phyloP scores from a whole-genome alignment of 2,329 filamentous ascomycete species.

The Claviceps sp. region DNA sequence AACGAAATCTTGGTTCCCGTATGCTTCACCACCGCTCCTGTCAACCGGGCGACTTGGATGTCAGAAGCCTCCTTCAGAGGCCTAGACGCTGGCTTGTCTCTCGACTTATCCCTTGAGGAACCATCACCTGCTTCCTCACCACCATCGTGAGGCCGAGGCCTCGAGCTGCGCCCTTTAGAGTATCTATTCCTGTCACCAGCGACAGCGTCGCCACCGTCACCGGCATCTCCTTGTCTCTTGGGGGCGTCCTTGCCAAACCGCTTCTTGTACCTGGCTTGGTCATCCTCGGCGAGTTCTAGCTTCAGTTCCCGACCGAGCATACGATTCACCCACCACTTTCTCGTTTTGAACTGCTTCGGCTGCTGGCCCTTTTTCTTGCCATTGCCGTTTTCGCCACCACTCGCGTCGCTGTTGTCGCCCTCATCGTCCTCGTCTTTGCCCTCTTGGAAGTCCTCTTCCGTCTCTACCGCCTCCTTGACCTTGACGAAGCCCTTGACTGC shows the following conservation, averaged over 20 bases:
- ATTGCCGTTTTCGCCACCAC: slow-evolving; percentile 9
- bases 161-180: slow-evolving; percentile 23
- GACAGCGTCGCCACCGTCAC: slow-evolving; percentile 3
- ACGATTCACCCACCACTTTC: slow-evolving; percentile 76
- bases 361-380: slow-evolving; percentile 26
- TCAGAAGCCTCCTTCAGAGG: slow-evolving; percentile 31
- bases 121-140: slow-evolving; percentile 6
- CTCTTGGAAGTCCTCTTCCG: slow-evolving; percentile 46
- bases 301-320: slow-evolving; percentile 69
- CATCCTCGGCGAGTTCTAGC: slow-evolving; percentile 88
- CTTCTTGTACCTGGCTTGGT: slow-evolving; percentile 82
- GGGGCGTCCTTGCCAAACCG: slow-evolving; percentile 66
- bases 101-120: slow-evolving; percentile 10
- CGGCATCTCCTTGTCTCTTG: slow-evolving; percentile 15
- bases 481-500: slow-evolving; percentile 67
- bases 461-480: slow-evolving; percentile 51
- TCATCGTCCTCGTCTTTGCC: slow-evolving; percentile 32
- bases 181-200: slow-evolving; percentile 11
- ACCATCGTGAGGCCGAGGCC: slow-evolving; percentile 22
- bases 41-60: slow-evolving; percentile 48
- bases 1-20: slow-evolving; percentile 75
- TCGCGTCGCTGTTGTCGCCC: slow-evolving; percentile 20
- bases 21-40: slow-evolving; percentile 64
- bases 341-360: slow-evolving; percentile 39
- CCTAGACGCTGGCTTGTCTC: slow-evolving; percentile 15